These are phyloP conservation scores for Hyaloperonospora brassicae DNA, from an alignment of 352 stramenopile genomes.

Conservation along the genomic window DNA sequence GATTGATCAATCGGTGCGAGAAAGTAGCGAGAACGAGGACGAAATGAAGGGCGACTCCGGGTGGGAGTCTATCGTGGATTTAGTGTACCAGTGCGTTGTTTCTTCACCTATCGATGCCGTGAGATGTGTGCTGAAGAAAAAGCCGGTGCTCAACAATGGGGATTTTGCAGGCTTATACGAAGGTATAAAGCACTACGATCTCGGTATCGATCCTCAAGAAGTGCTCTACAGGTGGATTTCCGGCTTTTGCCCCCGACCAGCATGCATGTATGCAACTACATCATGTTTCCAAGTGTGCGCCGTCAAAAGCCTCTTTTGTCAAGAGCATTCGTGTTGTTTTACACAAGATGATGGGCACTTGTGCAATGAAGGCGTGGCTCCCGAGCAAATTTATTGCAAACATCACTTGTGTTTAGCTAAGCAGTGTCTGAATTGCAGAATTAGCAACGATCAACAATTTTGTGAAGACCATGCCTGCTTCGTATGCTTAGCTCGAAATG, in stretches of 20 bases:
- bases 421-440: conserved; percentile 32
- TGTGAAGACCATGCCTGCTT: conserved; percentile 55
- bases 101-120: conserved; percentile 7
- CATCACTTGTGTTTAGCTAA: conserved; percentile 35
- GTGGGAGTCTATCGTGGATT: not conserved
- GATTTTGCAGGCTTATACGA: conserved; percentile 33
- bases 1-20: not conserved
- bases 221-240: conserved; percentile 55
- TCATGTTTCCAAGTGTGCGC: conserved; percentile 29
- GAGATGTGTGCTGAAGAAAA: conserved; percentile 6
- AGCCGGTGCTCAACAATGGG: conserved; percentile 16
- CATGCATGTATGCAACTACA: conserved; percentile 25
- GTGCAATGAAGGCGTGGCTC: conserved; percentile 24
- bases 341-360: conserved; percentile 8
- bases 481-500: conserved; percentile 31
- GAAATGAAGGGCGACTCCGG: not conserved
- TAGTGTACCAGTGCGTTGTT: not conserved
- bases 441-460: conserved; percentile 28
- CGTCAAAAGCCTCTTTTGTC: conserved; percentile 20
- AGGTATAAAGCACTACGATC: conserved; percentile 58
- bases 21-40: not conserved
- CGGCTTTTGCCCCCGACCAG: conserved; percentile 39
- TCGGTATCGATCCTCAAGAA: conserved; percentile 36
- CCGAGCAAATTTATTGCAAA: conserved; percentile 33
- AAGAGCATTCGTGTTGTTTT: conserved; percentile 35